phyloP scores from a whole-genome alignment of 2,329 filamentous ascomycete genomes.

The Teratosphaeria zuluensis region DNA sequence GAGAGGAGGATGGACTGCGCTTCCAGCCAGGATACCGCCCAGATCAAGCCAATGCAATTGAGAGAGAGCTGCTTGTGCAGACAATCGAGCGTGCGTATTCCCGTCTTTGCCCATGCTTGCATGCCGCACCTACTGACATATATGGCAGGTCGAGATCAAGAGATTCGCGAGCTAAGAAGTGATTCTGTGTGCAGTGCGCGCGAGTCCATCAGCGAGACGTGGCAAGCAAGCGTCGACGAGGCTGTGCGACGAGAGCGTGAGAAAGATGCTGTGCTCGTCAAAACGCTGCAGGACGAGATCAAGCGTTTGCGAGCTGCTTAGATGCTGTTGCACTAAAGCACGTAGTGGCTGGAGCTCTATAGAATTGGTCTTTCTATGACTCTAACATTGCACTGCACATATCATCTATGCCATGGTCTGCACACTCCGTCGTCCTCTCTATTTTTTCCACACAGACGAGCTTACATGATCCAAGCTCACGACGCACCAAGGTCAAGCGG shows the following conservation, averaged over 20 bases:
- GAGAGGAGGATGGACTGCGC: neutral
- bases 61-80: constrained; percentile 10
- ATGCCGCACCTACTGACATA: constrained; percentile 4
- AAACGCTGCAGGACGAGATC: constrained; percentile 4
- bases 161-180: constrained; percentile 11
- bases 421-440: no score
- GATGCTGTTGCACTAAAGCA: neutral
- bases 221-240: constrained; percentile 14
- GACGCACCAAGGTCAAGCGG: constrained; percentile 5
- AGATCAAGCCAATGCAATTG: neutral
- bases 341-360: neutral
- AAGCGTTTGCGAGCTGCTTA: constrained; percentile 1
- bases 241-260: constrained; percentile 15
- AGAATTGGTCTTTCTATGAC: neutral
- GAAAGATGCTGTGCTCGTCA: constrained; percentile 12
- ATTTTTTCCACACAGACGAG: neutral
- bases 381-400: no score
- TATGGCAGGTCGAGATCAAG: constrained; percentile 9
- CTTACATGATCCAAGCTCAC: neutral
- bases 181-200: constrained; percentile 10
- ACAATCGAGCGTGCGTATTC: constrained; percentile 6
- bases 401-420: no score
- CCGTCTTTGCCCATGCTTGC: neutral
- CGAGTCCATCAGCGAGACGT: constrained; percentile 8
- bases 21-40: neutral